These are phyloP conservation scores for Passalora sequoiae DNA, from an alignment of 2,329 filamentous ascomycete genomes.

Conservation along the genomic window DNA sequence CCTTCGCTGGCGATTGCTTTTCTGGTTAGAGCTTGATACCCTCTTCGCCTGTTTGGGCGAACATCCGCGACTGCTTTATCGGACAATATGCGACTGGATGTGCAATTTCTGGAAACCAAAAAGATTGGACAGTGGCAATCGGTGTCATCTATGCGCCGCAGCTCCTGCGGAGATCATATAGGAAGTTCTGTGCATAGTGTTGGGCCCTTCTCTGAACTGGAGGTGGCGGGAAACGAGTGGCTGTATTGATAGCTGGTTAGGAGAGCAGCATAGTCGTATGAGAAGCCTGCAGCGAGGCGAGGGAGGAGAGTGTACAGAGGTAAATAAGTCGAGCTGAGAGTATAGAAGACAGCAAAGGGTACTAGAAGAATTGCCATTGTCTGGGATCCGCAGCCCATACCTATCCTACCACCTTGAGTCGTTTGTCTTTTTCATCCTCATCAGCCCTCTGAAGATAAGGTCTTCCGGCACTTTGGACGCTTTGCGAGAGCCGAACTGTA, in stretches of 20 bases:
- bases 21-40: slow-evolving; percentile 5
- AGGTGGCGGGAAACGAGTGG: background rate
- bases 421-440: too few species aligned
- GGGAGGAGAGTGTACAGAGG: background rate
- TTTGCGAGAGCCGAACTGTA: too few species aligned
- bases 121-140: background rate
- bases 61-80: background rate
- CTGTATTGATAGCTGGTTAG: background rate
- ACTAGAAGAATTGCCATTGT: too few species aligned
- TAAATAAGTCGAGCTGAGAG: too few species aligned
- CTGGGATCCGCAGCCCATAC: too few species aligned
- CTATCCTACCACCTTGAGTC: too few species aligned
- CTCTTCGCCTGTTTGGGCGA: background rate
- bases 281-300: background rate
- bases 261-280: background rate
- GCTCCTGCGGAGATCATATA: background rate
- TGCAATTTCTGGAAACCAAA: background rate
- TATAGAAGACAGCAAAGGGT: too few species aligned
- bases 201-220: background rate
- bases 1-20: background rate
- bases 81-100: slow-evolving; percentile 1
- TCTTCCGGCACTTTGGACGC: too few species aligned
- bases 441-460: too few species aligned
- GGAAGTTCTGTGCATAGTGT: slow-evolving; percentile 1
- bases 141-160: background rate